Percentiles rank a stretch among this genome's conserved stretches.
These are phyloP conservation scores for Oryza glaberrima DNA, from an alignment of 176 grass and related monocot genomes.

Conservation along the genomic window DNA sequence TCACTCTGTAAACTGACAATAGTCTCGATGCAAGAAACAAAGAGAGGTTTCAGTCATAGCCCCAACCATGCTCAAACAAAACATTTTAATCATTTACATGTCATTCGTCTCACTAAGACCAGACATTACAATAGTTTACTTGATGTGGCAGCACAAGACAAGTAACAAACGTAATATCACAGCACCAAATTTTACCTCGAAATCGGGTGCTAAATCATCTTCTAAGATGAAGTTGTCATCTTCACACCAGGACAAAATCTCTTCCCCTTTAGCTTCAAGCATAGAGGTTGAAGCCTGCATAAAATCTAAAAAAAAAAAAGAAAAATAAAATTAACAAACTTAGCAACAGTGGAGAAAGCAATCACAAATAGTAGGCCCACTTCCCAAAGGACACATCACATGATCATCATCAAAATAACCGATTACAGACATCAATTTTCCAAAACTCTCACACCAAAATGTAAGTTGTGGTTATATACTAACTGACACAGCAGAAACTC, in stretches of 20 bases:
- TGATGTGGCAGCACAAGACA: neutral
- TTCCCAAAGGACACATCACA: neutral
- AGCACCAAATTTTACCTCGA: conserved; percentile 54
- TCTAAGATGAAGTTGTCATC: conserved; percentile 90
- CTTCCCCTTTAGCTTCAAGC: conserved; percentile 69
- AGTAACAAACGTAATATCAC: neutral
- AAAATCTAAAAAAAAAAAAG: conserved; percentile 60
- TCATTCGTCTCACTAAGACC: neutral
- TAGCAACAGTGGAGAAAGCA: conserved; percentile 17
- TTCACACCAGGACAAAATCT: conserved; percentile 60
- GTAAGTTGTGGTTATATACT: neutral
- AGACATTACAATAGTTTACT: neutral
- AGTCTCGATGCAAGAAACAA: neutral
- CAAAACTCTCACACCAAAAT: neutral
- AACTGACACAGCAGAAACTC: neutral
- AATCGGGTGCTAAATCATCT: conserved; percentile 65
- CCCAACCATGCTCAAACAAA: neutral
- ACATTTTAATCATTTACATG: neutral
- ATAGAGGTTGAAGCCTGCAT: conserved; percentile 77
- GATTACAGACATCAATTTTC: neutral
- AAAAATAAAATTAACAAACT: neutral
- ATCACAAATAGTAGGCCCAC: neutral
- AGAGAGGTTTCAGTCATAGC: neutral
- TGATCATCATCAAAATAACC: neutral
- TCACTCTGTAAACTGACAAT: neutral